Evolutionary conservation across 768 basidiomycete genomes (phyloP), one percentile per base, ranked within the genome.

Genomic region (Austroboletus festivus): DNA sequence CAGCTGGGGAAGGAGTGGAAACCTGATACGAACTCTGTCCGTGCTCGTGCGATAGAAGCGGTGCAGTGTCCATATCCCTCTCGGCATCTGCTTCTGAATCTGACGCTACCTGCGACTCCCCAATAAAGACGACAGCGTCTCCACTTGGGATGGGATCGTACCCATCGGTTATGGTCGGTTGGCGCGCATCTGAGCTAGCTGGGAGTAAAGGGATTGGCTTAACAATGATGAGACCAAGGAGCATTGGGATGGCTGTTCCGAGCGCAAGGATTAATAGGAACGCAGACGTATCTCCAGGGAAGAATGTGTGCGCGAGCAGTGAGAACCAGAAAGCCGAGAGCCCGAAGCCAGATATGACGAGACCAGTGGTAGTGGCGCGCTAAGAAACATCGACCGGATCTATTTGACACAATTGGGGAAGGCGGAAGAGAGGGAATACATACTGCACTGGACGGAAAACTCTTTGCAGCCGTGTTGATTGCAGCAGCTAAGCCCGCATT

Each of bases 261-360:
- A 91, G 53, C 1, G 85, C 79, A 5, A 96, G 79, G 4, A 91
- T 68, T 0, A 86, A 73, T 1, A 97, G 69, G 58, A 95, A 87
- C 1, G 82, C 77, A 1, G 85, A 86, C 0, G 87, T 89, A 57
- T 93, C 76, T 0, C 89, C 91, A 0, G 87, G 82, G 58, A 83
- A 94, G 38, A 84, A 63, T 0, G 78, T 58, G 47, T 86, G 83
- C 0, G 90, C 83, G 31, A 94, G 68, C 1, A 82, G 77, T 12
- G 89, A 88, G 68, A 94, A 96, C 53, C 89, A 73, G 73, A 95
- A 95, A 0, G 93, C 93, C 0, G 90, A 93, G 16, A 97, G 79
- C 0, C 93, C 93, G 53, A 90, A 93, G 24, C 90, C 93, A 0
- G 90, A 89, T 18, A 93, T 67, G 28, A 93, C 91, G 9, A 91